Evolutionary conservation across 495 filamentous ascomycete species (phyloP), one percentile per base, ranked within the genome.

Genomic region (Hyaloscypha finlandica): DNA sequence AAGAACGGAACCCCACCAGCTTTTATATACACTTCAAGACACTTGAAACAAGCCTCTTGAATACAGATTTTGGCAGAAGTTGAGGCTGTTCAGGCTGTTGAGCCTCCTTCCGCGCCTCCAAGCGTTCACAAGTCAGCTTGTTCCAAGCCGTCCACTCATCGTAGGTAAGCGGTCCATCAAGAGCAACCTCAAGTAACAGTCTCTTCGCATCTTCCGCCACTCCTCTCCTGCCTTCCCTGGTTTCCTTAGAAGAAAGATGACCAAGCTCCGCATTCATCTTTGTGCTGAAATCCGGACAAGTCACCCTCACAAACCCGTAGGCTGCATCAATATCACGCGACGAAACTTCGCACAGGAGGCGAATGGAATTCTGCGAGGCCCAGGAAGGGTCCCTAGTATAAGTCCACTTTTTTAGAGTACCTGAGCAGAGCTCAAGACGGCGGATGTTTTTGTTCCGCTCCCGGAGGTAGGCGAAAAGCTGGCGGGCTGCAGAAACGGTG

Each of bases 391-490:
- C 42, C 42, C 33, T 30, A 33, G 29, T 29, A 25, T 11, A 33
- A 19, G 42, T 11, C 42, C 42, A 45, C 6, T 12, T 12, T 8
- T 19, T 8, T 37, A 60, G 65, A 64, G 65, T 60, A 54, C 65
- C 59, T 5, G 65, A 68, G 59, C 61, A 53, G n/a, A 68, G 59
- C 25, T 62, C 59, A 31, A 68, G 60, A 54, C 42, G 39, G 30
- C 48, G 57, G 30, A 68, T 63, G 12, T 42, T 68, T 42, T 55
- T 54, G 65, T 62, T 68, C 29, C 65, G 39, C 57, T 68, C 42
- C 35, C 42, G 59, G 52, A 68, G 65, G 31, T 68, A 68, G 45
- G 30, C 35, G 48, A 68, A 68, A 61, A 68, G 65, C 31, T 68
- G 65, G 8, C 42, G 45, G 39, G 65, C 48, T 55, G 59, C 59